Evolutionary conservation across 768 basidiomycete species (phyloP), one percentile per base, ranked within the genome.

Genomic region (Galerina marginata): DNA sequence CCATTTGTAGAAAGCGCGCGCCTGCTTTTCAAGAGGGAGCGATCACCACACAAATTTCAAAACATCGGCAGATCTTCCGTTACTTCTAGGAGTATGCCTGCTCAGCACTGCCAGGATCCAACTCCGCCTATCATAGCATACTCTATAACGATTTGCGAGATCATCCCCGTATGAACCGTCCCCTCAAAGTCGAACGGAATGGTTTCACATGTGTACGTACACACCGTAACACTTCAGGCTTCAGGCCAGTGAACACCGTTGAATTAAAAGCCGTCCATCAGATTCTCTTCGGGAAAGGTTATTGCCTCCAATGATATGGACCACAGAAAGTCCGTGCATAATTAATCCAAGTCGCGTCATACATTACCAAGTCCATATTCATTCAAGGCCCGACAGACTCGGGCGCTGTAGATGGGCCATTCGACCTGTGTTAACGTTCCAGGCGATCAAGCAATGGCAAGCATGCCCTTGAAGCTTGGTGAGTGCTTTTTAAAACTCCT

Each of bases 201-300:
- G 42, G 36, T 45, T 39, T 45, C 53, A 26, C 47, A 39, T 39
- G 23, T 45, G 59, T 56, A 61, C 59, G 59, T 61, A 56, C 53
- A 42, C 40, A 14, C 49, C 20, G 9, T 51, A 16, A 37, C 15
- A 10, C n/a, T 37, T 46, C 36, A 48, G 38, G 48, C 47, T 43
- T 33, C 33, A 39, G 36, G 5, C 37, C 20, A 42, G 14, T 45
- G 44, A 47, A 7, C 29, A 39, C 29, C 29, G 29, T 38, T 56
- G 45, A 56, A 56, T 58, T 58, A 61, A 52, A 57, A 49, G 33
- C 33, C 37, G 38, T 29, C 42, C 54, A 51, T 61, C 60, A 61
- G 55, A 57, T 25, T 54, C 44, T 52, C n/a, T 45, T 47, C 55
- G 37, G 38, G 37, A n/a, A 50, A 57, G 45, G 39, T 36, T 33